Evolutionary conservation across 2,329 filamentous ascomycete species (phyloP), one percentile per base, ranked within the genome.

Genomic region (Cercospora citrullina): DNA sequence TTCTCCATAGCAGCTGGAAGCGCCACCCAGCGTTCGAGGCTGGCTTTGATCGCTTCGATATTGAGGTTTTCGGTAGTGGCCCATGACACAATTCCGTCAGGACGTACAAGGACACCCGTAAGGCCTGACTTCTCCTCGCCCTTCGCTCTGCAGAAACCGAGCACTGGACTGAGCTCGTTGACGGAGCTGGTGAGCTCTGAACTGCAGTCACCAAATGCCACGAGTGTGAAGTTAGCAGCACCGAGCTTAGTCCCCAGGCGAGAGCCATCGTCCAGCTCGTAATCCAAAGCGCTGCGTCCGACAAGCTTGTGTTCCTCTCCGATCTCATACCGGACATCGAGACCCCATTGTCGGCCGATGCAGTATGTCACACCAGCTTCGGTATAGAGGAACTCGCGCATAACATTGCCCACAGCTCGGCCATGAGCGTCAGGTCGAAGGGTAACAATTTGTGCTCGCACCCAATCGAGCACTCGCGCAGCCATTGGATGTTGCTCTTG

Each of bases 231-330:
- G 21, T 31, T 59, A 3, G 28, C 48, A 14, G 36, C 14, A 14
- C 39, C 30, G 18, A 64, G 30, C 33, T 64, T 64, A 9, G 16
- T 16, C 6, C 63, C 63, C 5, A 64, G 51, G 12, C 63, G 48
- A 23, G 48, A 23, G 3, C 53, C 63, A n/a, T 64, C 63, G 16
- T 26, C 51, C 8, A 64, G 53, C 26, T 58, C 51, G 63, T 59
- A 64, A 10, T 64, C 63, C 23, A 51, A 16, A 26, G 51, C 48
- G 5, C 23, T 59, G 5, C 36, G 48, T 10, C 63, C 63, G 21
- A 64, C 33, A 14, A 64, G 63, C 8, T 26, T 30, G 18, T 64
- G 63, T n/a, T 16, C 16, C 31, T 39, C 33, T 26, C 53, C 48
- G 9, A 64, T 21, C 21, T 58, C 28, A 31, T 64, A 64, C 16